These are phyloP conservation scores for Helianthus tuberosus DNA, from an alignment of 129 eudicot genomes.

Conservation along the genomic window DNA sequence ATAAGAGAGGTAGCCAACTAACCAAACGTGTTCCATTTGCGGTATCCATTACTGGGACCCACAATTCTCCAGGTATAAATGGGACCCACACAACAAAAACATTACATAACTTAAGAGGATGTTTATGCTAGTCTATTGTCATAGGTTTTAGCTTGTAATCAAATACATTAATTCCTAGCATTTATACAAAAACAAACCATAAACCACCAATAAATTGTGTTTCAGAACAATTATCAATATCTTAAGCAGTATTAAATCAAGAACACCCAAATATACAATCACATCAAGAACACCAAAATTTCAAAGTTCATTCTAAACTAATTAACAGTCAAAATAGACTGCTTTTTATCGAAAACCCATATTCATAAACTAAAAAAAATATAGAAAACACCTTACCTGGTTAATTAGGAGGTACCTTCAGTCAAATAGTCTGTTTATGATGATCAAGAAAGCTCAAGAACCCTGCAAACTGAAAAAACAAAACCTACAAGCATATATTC, in stretches of 20 bases:
- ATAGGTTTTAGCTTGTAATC: slow-evolving; percentile 2
- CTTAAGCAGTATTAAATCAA: not conserved
- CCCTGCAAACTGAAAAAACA: slow-evolving; percentile 23
- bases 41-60: not conserved
- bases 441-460: slow-evolving; percentile 23
- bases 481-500: slow-evolving; percentile 18
- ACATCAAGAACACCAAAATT: slow-evolving; percentile 4
- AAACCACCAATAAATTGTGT: slow-evolving; percentile 8
- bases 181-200: not conserved
- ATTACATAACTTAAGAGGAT: not conserved
- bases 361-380: slow-evolving; percentile 7
- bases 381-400: slow-evolving; percentile 22
- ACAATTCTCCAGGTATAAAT: not conserved
- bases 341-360: slow-evolving; percentile 8
- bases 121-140: slow-evolving; percentile 8
- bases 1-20: too few species aligned
- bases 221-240: not conserved
- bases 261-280: slow-evolving; percentile 8
- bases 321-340: not conserved
- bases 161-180: slow-evolving; percentile 18
- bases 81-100: slow-evolving; percentile 4
- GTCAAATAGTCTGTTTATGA: not conserved
- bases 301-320: not conserved
- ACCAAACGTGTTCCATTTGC: not conserved
- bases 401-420: slow-evolving; percentile 16